phyloP scores from a whole-genome alignment of 352 stramenopile genomes.

The Globisporangium abappressorium region DNA sequence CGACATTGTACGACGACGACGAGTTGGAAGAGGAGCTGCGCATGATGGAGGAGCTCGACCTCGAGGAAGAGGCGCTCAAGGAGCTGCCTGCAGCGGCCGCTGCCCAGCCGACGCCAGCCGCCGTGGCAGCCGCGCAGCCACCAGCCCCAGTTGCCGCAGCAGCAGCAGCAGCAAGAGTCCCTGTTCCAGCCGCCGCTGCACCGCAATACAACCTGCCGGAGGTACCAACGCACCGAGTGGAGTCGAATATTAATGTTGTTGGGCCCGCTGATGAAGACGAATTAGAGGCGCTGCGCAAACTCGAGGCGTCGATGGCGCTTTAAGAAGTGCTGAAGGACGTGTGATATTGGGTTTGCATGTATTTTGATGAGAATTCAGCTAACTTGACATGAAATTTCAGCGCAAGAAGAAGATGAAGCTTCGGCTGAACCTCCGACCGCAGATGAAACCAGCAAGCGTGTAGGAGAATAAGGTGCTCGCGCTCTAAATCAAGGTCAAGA shows the following conservation, averaged over 20 bases:
- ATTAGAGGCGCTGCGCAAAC: conserved; percentile 76
- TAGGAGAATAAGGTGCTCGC: neutral
- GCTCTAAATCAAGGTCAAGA: neutral
- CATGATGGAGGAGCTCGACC: conserved; percentile 90
- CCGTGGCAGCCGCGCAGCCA: conserved; percentile 17
- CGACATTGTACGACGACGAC: conserved; percentile 91
- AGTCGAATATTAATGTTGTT: conserved; percentile 77
- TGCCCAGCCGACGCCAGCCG: conserved; percentile 24
- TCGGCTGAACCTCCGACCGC: neutral
- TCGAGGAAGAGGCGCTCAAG: conserved; percentile 86
- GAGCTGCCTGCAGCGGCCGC: conserved; percentile 13
- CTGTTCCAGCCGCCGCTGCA: conserved; percentile 20
- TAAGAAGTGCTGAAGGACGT: conserved; percentile 21
- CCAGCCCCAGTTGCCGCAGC: conserved; percentile 18
- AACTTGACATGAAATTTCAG: neutral
- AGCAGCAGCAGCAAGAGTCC: conserved; percentile 18
- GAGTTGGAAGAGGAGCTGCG: conserved; percentile 94
- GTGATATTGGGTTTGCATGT: neutral
- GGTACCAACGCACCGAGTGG: conserved; percentile 67
- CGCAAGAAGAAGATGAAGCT: neutral
- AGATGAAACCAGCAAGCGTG: neutral
- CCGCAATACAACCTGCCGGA: conserved; percentile 73
- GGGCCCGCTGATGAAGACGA: conserved; percentile 78
- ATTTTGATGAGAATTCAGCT: neutral
- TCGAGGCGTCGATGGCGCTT: conserved; percentile 85